These are phyloP conservation scores for Gossypium gossypioides DNA, from an alignment of 441 rosid species.

Conservation along the genomic window DNA sequence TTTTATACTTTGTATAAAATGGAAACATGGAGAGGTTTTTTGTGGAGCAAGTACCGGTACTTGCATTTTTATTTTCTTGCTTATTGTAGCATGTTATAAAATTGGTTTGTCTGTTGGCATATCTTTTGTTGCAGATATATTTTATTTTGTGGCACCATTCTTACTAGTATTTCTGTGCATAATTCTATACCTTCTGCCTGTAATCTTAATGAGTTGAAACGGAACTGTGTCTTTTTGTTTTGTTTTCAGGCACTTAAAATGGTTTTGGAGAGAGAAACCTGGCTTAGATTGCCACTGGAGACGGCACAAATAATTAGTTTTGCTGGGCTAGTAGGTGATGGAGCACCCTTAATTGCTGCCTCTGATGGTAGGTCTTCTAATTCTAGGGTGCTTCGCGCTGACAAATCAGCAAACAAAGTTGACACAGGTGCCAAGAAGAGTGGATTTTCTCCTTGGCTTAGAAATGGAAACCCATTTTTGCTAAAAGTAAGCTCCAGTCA, in stretches of 20 bases:
- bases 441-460: constrained; percentile 77
- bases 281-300: constrained; percentile 75
- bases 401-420: constrained; percentile 31
- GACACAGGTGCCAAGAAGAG: constrained; percentile 40
- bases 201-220: background rate
- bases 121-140: background rate
- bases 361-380: constrained; percentile 39
- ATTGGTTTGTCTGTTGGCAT: background rate
- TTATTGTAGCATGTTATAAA: background rate
- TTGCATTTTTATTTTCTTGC: background rate
- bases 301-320: constrained; percentile 61
- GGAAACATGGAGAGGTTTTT: background rate
- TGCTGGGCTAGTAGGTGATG: constrained; percentile 91
- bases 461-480: constrained; percentile 74
- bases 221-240: background rate
- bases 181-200: background rate
- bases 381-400: constrained; percentile 37
- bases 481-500: constrained; percentile 37
- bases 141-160: background rate
- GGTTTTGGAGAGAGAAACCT: constrained; percentile 94
- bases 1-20: background rate
- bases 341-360: constrained; percentile 64
- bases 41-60: background rate
- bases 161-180: background rate
- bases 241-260: constrained; percentile 80